Base-by-base conservation (phyloP, 2,329 filamentous ascomycete species). In the Sphaerulina vaccinii region DNA sequence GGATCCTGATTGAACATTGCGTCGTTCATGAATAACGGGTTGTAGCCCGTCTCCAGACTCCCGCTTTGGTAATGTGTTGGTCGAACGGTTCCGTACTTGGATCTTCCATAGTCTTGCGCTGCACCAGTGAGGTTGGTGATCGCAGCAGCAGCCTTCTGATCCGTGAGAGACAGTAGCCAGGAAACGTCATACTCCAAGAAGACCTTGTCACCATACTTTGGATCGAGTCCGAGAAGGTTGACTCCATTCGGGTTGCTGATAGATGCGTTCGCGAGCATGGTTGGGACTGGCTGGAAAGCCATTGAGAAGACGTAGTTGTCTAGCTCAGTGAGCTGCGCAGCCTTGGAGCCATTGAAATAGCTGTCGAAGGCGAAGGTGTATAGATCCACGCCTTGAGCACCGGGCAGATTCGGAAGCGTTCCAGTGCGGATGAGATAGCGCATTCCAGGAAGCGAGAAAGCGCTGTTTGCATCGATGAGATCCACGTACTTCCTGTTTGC, bases 381-480 rank as follows among this genome's bases (percentile, higher is more conserved):
- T 11, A 60, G 21, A 19, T 60, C 58, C 6, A 57, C 13, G 13
- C 58, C 58, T 23, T 51, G 42, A 1, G 40, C 38, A 7, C 51
- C 56, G 21, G 58, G 56, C 2, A 73, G 58, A 19, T 59, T 61
- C 10, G 71, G 70, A 0, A 65, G 66, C 4, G 70, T 73, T 51
- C 71, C 71, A 0, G 69, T 71, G 21, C 66, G 67, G 49, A 73
- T 73, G 18, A 63, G 64, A 51, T 73, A 73, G n/a, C 71, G 71
- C 58, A 69, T 45, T 10, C 57, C 59, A 1, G 48, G 18, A 11
- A 58, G 23, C 8, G 57, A 56, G 44, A 59, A 58, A 7, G 18
- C 33, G 37, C 48, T 48, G 51, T 60, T 60, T 22, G 50, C 29
- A 36, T 58, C 44, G 36, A 62, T 21, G 11, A 61, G 50, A 11